phyloP scores from a whole-genome alignment of 1,284 basidiomycete genomes.

The Peniophora sp. region DNA sequence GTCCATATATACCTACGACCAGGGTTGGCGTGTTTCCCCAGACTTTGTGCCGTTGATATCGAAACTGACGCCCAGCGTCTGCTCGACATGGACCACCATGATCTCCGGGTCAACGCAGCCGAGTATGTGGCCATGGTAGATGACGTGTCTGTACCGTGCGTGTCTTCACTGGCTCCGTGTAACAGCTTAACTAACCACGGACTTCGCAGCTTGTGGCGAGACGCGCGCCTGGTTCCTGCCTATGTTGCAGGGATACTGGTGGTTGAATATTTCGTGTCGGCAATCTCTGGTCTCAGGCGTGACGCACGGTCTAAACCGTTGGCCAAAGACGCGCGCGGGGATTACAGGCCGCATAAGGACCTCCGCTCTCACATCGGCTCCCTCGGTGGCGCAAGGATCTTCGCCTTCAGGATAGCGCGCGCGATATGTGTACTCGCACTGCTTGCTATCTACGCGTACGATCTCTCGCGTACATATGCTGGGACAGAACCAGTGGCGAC shows the following conservation, averaged over 20 bases:
- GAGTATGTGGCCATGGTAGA: no score
- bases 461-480: constrained; percentile 5
- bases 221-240: not conserved
- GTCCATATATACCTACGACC: no score
- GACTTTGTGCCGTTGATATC: no score
- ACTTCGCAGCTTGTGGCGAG: not conserved
- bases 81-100: no score
- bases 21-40: no score
- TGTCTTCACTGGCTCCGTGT: no score
- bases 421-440: constrained; percentile 13
- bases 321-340: not conserved
- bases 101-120: no score
- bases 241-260: constrained; percentile 6
- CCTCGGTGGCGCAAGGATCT: constrained; percentile 18
- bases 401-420: constrained; percentile 17
- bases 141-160: no score
- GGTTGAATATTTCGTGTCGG: not conserved
- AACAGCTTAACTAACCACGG: not conserved
- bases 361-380: constrained; percentile 6
- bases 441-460: constrained; percentile 8
- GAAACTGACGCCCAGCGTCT: no score
- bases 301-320: not conserved
- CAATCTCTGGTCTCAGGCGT: constrained; percentile 7
- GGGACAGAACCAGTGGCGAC: not conserved
- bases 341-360: not conserved